Percentiles rank a stretch among this genome's conserved stretches.
These are phyloP conservation scores for Spongospora subterranea DNA, from an alignment of 208 protist genomes.

Conservation along the genomic window DNA sequence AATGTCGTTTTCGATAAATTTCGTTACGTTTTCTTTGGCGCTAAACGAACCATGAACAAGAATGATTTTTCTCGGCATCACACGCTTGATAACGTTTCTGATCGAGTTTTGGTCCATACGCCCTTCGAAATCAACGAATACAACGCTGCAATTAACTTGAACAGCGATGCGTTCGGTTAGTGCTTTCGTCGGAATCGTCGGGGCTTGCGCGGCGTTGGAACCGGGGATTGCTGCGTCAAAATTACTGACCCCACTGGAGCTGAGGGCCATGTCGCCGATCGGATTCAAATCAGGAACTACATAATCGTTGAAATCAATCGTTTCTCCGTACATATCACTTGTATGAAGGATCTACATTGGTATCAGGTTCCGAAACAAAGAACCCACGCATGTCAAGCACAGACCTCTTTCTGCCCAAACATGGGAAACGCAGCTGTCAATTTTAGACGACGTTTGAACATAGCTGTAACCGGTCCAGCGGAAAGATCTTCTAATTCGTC, in stretches of 20 bases:
- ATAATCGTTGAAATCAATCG: constrained; percentile 49
- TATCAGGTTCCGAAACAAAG: neutral
- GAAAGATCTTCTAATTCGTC: neutral
- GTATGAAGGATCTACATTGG: neutral
- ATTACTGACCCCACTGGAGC: neutral
- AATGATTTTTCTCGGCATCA: constrained; percentile 3
- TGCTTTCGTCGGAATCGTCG: constrained; percentile 30
- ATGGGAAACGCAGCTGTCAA: neutral
- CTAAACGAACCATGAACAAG: neutral
- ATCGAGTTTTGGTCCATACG: constrained; percentile 55
- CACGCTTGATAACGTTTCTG: constrained; percentile 31
- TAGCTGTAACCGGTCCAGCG: neutral
- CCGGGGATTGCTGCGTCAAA: neutral
- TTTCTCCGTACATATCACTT: constrained; percentile 44
- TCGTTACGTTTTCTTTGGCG: neutral
- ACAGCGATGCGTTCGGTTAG: constrained; percentile 14
- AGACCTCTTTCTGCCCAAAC: constrained; percentile 32
- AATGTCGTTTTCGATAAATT: constrained; percentile 41
- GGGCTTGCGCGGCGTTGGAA: neutral
- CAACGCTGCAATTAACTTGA: neutral
- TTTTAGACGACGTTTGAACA: constrained; percentile 43
- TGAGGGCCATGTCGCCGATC: neutral
- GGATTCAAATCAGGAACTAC: neutral
- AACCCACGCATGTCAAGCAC: neutral
- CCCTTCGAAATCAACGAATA: constrained; percentile 40